phyloP scores from a whole-genome alignment of 441 rosid genomes.

The Capsella rubella region DNA sequence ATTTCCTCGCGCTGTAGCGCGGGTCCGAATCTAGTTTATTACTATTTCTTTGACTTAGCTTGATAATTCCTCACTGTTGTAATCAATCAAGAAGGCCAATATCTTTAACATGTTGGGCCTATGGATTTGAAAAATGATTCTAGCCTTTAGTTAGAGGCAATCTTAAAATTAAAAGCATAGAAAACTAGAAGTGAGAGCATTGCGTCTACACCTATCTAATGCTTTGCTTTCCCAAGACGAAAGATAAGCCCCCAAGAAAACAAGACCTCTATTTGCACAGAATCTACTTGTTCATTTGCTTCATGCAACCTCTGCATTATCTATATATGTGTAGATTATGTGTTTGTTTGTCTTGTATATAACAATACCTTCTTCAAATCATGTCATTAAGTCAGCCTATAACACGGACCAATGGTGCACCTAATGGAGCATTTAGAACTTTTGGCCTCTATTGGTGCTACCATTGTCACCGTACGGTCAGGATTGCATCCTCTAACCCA shows the following conservation, averaged over 20 bases:
- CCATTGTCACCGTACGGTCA: slow-evolving; percentile 65
- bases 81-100: neutral
- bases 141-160: slow-evolving; percentile 26
- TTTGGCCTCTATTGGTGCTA: slow-evolving; percentile 81
- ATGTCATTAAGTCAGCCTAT: slow-evolving; percentile 63
- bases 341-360: slow-evolving; percentile 4
- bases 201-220: slow-evolving; percentile 37
- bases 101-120: neutral
- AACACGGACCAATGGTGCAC: slow-evolving; percentile 33
- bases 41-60: neutral
- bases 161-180: neutral
- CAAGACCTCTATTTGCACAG: slow-evolving; percentile 23
- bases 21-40: too few species aligned
- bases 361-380: slow-evolving; percentile 19
- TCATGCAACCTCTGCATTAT: slow-evolving; percentile 30
- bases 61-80: neutral
- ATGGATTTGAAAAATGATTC: slow-evolving; percentile 21
- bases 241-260: slow-evolving; percentile 12
- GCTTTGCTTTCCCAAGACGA: slow-evolving; percentile 20
- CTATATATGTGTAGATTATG: slow-evolving; percentile 25
- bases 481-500: slow-evolving; percentile 54
- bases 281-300: slow-evolving; percentile 36
- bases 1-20: too few species aligned
- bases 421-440: slow-evolving; percentile 34
- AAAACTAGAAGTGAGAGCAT: slow-evolving; percentile 23